Conservation (phyloP, 768 basidiomycete genomes). For the Amanita polypyramis region DNA sequence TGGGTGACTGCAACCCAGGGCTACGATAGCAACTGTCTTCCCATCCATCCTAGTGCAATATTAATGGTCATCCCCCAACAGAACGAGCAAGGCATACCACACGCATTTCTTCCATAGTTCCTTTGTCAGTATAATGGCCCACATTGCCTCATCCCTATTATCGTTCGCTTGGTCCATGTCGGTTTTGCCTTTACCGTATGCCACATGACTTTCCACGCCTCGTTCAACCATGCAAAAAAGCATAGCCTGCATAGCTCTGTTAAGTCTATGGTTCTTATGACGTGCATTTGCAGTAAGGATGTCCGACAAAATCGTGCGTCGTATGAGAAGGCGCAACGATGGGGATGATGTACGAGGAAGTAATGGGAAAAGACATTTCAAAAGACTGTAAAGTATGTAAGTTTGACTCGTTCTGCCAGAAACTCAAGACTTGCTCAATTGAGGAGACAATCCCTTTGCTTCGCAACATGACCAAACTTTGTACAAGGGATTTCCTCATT, state of each 20-base stretch:
- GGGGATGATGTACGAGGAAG: conserved; percentile 90
- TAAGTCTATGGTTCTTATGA: conserved; percentile 90
- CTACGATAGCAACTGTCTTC: conserved; percentile 87
- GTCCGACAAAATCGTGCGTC: conserved; percentile 88
- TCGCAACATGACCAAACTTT: conserved; percentile 86
- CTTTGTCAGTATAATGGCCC: conserved; percentile 90
- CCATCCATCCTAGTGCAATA: conserved; percentile 58
- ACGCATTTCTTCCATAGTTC: conserved; percentile 91
- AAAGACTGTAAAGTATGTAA: conserved; percentile 43
- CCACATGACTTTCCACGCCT: conserved; percentile 73
- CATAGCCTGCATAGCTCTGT: conserved; percentile 91
- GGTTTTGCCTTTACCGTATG: conserved; percentile 78
- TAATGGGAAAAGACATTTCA: conserved; percentile 88
- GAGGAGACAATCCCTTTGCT: conserved; percentile 91
- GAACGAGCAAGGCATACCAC: conserved; percentile 41
- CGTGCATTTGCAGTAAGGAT: conserved; percentile 84
- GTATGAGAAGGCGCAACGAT: conserved; percentile 73
- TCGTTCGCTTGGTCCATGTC: conserved; percentile 29
- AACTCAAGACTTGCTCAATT: conserved; percentile 57
- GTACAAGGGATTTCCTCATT: conserved; percentile 74
- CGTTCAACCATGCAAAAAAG: conserved; percentile 93
- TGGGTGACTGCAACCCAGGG: conserved; percentile 89
- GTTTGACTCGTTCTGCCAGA: background rate
- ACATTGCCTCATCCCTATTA: conserved; percentile 84
- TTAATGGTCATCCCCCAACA: background rate